Base-by-base conservation (phyloP, 2,329 filamentous ascomycete genomes). In the Incumbomyces lentus region DNA sequence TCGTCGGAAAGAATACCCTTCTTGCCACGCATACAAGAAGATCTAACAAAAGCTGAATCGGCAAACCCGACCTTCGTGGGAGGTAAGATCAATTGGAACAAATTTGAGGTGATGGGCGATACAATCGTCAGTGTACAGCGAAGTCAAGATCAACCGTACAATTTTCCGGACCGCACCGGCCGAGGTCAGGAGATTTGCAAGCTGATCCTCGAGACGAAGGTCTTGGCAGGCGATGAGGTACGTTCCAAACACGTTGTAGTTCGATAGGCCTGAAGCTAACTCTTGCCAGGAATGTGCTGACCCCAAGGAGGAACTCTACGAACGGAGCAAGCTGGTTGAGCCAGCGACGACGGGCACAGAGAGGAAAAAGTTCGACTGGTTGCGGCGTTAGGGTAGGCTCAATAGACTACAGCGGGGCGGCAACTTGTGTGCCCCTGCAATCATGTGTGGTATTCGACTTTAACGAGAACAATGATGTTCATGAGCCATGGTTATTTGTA, bases 31-130 rank as follows among this genome's bases (percentile, higher is more conserved):
- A 87, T 94, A 60, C 79, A 86, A 36, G 78, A 89, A 53, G 92
- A 98, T 66, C 73, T 98, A 18, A 87, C 95, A 1, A 87, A 85
- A 11, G 90, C 92, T 1, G 87, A 94, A 60, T 86, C 95, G 65
- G 92, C 90, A 30, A 95, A 92, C 64, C 79, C 79, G 59, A 96
- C 92, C 0, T 90, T 95, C 62, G 71, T 96, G 1, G 86, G 84
- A 6, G 73, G 77, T 2, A 74, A 79, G 50, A 86, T 98, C 62
- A 96, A 96, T 62, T 98, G 92, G 92, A 88, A 84, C 66, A 98
- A 98, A 62, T 98, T 96, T 59, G 90, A 96, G 64, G 83, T 98
- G 29, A 81, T 96, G 66, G 89, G 89, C 6, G 90, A 96, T 57
- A 85, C 95, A 4, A 76, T 96, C 44, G 72, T 95, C 49, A 84